Percentiles rank a stretch among this genome's conserved stretches.
Conservation (phyloP, 306 rosid species). For the Quercus aquifolioides region DNA sequence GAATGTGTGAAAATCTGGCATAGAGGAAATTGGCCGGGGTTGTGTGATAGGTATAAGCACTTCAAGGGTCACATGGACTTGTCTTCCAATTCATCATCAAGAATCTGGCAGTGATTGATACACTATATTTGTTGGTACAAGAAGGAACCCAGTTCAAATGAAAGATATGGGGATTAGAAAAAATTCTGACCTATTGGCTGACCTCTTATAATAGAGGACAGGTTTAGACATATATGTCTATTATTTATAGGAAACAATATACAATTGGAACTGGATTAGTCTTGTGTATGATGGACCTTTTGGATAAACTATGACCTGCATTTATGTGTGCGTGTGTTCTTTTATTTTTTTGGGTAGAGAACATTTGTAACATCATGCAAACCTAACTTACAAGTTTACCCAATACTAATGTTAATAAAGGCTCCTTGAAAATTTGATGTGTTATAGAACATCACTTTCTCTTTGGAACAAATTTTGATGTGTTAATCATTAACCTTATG, state of each 20-base stretch:
- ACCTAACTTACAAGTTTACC: too few relatives aligned
- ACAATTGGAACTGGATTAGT: background rate
- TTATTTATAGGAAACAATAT: background rate
- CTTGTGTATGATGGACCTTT: background rate
- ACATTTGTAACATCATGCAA: too few relatives aligned
- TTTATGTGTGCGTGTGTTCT: too few relatives aligned
- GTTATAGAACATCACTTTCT: too few relatives aligned
- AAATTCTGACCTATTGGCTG: background rate
- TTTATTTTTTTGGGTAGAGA: too few relatives aligned
- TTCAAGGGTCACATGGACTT: slow-evolving; percentile 21
- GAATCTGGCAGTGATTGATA: background rate
- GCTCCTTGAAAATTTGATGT: too few relatives aligned
- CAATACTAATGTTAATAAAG: too few relatives aligned
- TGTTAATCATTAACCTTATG: too few relatives aligned
- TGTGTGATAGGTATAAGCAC: background rate
- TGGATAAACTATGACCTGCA: too few relatives aligned
- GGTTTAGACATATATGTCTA: background rate
- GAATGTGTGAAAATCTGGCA: background rate
- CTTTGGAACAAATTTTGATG: too few relatives aligned
- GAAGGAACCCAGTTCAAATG: background rate
- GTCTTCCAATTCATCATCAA: slow-evolving; percentile 8
- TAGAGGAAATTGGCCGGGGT: background rate
- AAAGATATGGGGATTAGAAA: background rate
- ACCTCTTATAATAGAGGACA: background rate
- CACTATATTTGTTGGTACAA: background rate